Conservation (phyloP, 306 rosid genomes). For the Vachellia collinsii region DNA sequence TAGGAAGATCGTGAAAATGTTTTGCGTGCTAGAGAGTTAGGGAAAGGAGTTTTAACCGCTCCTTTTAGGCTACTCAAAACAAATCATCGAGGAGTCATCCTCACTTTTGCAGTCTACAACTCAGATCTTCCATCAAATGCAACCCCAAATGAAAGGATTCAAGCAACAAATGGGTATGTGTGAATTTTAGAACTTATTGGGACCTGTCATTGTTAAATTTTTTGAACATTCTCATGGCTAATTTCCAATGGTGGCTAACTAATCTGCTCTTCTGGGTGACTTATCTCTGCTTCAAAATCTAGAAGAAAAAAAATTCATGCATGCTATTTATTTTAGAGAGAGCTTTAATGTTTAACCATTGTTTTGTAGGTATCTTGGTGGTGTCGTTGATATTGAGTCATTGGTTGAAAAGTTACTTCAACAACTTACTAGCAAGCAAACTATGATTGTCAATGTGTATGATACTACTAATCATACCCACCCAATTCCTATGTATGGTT, state of each 20-base stretch:
- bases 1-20: conserved; percentile 92
- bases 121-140: conserved; percentile 84
- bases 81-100: conserved; percentile 84
- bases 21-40: conserved; percentile 85
- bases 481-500: conserved; percentile 91
- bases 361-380: conserved; percentile 87
- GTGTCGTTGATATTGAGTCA: conserved; percentile 87
- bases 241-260: neutral
- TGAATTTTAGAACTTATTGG: conserved; percentile 18
- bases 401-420: conserved; percentile 96
- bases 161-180: conserved; percentile 88
- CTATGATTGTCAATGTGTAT: conserved; percentile 84
- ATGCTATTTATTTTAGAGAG: neutral
- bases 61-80: conserved; percentile 88
- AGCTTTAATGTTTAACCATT: conserved; percentile 5
- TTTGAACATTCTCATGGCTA: conserved; percentile 14
- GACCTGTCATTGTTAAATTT: neutral
- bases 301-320: neutral
- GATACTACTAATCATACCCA: conserved; percentile 79
- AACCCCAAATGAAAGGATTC: conserved; percentile 84
- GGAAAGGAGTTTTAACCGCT: conserved; percentile 93
- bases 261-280: neutral
- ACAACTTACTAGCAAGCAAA: conserved; percentile 97
- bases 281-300: neutral
- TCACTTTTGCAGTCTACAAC: conserved; percentile 95